A percentile compares a stretch with the other conserved stretches of the same genome.
Evolutionary conservation across 2,329 filamentous ascomycete species (phyloP).

Genomic region (Fusarium fracticaudum): DNA sequence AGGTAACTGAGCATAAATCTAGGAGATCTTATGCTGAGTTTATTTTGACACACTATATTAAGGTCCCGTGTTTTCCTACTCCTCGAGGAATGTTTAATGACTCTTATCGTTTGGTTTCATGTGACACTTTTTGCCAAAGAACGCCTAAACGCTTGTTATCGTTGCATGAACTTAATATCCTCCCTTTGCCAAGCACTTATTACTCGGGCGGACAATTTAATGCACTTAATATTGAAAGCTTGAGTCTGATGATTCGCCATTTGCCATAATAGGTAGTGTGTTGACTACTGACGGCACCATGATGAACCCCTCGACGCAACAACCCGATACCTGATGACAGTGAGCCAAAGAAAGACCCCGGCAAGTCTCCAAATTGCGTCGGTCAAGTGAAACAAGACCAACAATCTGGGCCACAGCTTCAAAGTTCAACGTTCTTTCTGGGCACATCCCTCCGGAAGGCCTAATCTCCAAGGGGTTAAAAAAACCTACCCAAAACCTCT

Average conservation of each 20-base stretch:
- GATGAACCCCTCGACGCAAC: conserved; percentile 19
- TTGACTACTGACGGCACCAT: conserved; percentile 19
- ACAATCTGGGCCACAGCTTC: not conserved
- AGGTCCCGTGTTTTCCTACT: no score
- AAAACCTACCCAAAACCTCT: conserved; percentile 7
- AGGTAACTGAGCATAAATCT: no score
- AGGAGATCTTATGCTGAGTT: no score
- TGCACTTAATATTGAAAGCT: not conserved
- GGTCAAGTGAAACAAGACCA: not conserved
- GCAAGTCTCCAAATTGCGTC: conserved; percentile 21
- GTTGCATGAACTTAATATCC: not conserved
- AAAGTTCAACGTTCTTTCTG: not conserved
- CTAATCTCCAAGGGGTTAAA: conserved; percentile 9
- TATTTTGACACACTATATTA: no score
- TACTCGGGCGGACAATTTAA: not conserved
- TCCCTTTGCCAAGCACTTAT: not conserved
- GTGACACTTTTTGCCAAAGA: not conserved
- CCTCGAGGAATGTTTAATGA: not conserved
- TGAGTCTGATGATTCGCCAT: not conserved
- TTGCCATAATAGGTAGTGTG: conserved; percentile 26
- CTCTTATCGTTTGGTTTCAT: not conserved
- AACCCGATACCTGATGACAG: not conserved
- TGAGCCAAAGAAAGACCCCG: not conserved
- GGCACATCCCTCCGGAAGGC: not conserved
- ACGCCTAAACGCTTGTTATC: not conserved